Percentiles rank a stretch among this genome's conserved stretches.
phyloP scores from a whole-genome alignment of 148 eudicot genomes.

The Rhododendron henanense region DNA sequence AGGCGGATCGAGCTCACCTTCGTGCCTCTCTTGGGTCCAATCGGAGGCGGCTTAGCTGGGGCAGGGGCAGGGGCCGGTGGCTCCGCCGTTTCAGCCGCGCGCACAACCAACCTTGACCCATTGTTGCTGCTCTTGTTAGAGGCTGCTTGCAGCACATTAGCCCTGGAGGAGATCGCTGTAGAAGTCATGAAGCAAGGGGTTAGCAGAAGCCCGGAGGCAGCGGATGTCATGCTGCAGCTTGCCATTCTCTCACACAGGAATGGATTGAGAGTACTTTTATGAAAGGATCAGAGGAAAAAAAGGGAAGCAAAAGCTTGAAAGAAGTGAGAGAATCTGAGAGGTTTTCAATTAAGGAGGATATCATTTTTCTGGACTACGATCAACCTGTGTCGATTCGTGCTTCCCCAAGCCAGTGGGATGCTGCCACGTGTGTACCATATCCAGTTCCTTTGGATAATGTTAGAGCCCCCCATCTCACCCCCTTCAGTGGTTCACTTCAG shows the following conservation, averaged over 20 bases:
- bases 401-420: constrained; percentile 27
- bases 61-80: constrained; percentile 38
- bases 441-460: constrained; percentile 37
- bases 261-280: constrained; percentile 6
- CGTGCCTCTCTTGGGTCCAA: constrained; percentile 91
- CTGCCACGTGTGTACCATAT: constrained; percentile 46
- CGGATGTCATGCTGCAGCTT: constrained; percentile 53
- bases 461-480: constrained; percentile 8
- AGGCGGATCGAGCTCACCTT: constrained; percentile 37
- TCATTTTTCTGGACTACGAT: constrained; percentile 22
- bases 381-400: constrained; percentile 7
- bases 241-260: constrained; percentile 41
- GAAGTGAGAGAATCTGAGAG: constrained; percentile 9
- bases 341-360: constrained; percentile 14
- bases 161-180: constrained; percentile 19
- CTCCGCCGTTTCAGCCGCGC: constrained; percentile 62
- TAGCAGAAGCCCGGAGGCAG: constrained; percentile 51
- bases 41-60: constrained; percentile 74
- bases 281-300: neutral
- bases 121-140: constrained; percentile 22
- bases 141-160: constrained; percentile 7
- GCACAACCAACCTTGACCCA: constrained; percentile 40
- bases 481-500: neutral
- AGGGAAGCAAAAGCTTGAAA: neutral
- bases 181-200: constrained; percentile 37